Conservation (phyloP, 73 alveolate genomes). For the Paramecium tetraurelia region DNA sequence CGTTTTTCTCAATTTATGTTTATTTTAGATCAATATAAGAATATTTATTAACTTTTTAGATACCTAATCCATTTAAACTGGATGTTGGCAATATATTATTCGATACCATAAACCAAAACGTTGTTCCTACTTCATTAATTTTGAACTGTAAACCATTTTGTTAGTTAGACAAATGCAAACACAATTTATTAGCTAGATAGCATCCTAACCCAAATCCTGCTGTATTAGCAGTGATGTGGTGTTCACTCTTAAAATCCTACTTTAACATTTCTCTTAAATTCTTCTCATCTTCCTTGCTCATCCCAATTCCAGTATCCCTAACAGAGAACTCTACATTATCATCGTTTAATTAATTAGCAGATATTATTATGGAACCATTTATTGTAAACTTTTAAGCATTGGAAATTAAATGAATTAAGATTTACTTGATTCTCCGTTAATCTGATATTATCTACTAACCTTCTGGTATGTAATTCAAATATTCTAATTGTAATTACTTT, state of each 20-base stretch:
- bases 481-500: not conserved
- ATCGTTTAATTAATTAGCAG: not conserved
- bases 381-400: conserved; percentile 32
- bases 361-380: not conserved
- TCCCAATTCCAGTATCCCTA: conserved; percentile 1
- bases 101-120: not conserved
- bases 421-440: conserved; percentile 1
- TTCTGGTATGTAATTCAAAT: not conserved
- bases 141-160: not conserved
- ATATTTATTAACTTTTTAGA: not conserved
- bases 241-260: not conserved
- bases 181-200: not conserved
- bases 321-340: not conserved
- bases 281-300: not conserved
- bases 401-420: not conserved
- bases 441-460: not conserved
- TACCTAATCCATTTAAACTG: not conserved
- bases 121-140: not conserved
- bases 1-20: not conserved
- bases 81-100: not conserved
- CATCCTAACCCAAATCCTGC: conserved; percentile 47
- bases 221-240: not conserved
- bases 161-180: not conserved
- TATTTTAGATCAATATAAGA: not conserved
- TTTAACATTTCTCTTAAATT: not conserved